Evolutionary conservation across 108 stramenopile species (phyloP).

Genomic region (Fistulifera solaris): DNA sequence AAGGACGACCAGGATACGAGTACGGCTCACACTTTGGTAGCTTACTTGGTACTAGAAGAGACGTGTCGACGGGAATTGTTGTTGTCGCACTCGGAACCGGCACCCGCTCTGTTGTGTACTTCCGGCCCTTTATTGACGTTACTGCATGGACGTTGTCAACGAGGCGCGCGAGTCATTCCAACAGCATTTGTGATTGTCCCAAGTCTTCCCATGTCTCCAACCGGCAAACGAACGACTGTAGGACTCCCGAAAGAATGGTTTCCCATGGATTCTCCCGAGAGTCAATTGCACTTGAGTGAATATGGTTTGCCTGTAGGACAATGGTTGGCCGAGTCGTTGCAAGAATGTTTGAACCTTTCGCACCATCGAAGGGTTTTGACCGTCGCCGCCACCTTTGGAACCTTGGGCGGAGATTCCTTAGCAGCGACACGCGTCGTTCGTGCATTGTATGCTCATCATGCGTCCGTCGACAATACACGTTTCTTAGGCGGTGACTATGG

Average conservation of each 20-base stretch:
- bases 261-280: constrained; percentile 11
- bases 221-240: constrained; percentile 58
- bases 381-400: constrained; percentile 48
- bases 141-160: constrained; percentile 34
- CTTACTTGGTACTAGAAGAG: constrained; percentile 52
- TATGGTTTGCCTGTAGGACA: constrained; percentile 28
- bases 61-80: constrained; percentile 31
- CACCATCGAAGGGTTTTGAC: constrained; percentile 54
- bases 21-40: constrained; percentile 32
- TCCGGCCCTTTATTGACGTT: constrained; percentile 43
- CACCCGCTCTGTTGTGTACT: constrained; percentile 34
- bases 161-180: constrained; percentile 43
- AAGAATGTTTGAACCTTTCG: constrained; percentile 65
- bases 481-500: constrained; percentile 65
- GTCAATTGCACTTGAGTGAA: constrained; percentile 2
- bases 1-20: constrained; percentile 3
- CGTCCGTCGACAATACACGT: constrained; percentile 49
- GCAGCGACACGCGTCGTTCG: constrained; percentile 65
- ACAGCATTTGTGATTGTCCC: constrained; percentile 52
- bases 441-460: constrained; percentile 63
- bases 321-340: constrained; percentile 40
- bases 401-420: constrained; percentile 76
- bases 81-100: background rate
- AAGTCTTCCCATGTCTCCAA: constrained; percentile 60
- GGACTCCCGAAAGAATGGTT: constrained; percentile 30